A percentile compares a stretch with the other conserved stretches of the same genome.
Evolutionary conservation across 768 basidiomycete species (phyloP).

Genomic region (Phylloporus scabripes): DNA sequence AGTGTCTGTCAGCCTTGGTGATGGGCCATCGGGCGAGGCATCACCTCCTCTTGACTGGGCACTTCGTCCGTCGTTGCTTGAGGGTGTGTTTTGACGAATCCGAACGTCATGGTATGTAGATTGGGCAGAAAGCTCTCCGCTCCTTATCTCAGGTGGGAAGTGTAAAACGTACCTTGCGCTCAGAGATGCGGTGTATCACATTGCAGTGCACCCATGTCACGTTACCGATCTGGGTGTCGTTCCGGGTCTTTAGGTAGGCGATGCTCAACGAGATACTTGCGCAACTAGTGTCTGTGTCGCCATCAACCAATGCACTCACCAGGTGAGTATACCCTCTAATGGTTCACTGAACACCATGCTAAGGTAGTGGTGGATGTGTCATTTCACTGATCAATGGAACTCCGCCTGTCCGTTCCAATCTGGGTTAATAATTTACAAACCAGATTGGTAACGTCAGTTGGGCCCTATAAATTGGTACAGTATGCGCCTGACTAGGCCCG

Average conservation of each 20-base stretch:
- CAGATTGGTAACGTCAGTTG: constrained; percentile 40
- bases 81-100: background rate
- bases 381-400: background rate
- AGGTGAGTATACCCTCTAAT: background rate
- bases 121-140: background rate
- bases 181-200: background rate
- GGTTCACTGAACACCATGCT: background rate
- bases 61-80: background rate
- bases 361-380: background rate
- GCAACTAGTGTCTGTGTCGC: background rate
- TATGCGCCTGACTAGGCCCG: constrained; percentile 72
- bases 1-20: background rate
- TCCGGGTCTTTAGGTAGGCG: background rate
- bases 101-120: constrained; percentile 2
- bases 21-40: background rate
- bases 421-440: background rate
- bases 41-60: constrained; percentile 14
- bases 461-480: constrained; percentile 89
- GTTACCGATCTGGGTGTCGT: background rate
- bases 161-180: background rate
- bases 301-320: background rate
- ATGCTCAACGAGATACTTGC: background rate
- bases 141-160: constrained; percentile 1
- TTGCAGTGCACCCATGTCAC: background rate
- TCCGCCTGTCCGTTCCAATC: background rate